These are phyloP conservation scores for Bipolaris sorokiniana DNA, from an alignment of 2,329 filamentous ascomycete species.

Conservation along the genomic window DNA sequence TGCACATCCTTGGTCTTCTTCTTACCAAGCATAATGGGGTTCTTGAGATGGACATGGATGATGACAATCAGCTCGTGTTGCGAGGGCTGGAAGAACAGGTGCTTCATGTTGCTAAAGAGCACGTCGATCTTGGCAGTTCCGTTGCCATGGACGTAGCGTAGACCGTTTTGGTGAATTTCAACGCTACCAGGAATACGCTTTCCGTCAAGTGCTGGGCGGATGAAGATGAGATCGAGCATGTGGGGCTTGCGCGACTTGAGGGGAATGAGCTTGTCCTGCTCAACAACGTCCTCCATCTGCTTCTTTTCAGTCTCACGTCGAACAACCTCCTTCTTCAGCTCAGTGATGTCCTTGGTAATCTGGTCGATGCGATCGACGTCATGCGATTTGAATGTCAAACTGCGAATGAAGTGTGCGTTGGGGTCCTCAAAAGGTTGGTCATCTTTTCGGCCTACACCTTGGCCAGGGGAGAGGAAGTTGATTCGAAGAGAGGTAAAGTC, in stretches of 20 bases:
- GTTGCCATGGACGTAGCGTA: constrained; percentile 83
- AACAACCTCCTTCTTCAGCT: constrained; percentile 90
- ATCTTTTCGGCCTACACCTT: constrained; percentile 95
- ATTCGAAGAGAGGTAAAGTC: constrained; percentile 93
- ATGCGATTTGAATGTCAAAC: constrained; percentile 90
- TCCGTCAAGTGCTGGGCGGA: constrained; percentile 92
- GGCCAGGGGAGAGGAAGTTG: constrained; percentile 95
- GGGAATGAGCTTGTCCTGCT: constrained; percentile 96
- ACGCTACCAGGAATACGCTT: constrained; percentile 96
- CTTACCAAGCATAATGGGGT: constrained; percentile 97
- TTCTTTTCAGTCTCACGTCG: constrained; percentile 99
- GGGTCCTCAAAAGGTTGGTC: constrained; percentile 98
- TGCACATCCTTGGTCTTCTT: constrained; percentile 99
- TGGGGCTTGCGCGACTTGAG: constrained; percentile 92
- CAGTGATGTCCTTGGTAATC: constrained; percentile 90
- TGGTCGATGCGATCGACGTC: constrained; percentile 88
- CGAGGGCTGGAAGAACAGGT: constrained; percentile 98
- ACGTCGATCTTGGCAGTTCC: constrained; percentile 86
- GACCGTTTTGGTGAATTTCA: constrained; percentile 98
- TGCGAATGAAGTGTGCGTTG: constrained; percentile 92
- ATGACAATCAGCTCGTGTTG: constrained; percentile 96
- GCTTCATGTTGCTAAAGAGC: constrained; percentile 97
- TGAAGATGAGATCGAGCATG: constrained; percentile 91
- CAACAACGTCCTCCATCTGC: constrained; percentile 98
- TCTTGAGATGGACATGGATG: constrained; percentile 96